These are phyloP conservation scores for Myriosclerotinia duriaeana DNA, from an alignment of 2,329 filamentous ascomycete species.

Conservation along the genomic window DNA sequence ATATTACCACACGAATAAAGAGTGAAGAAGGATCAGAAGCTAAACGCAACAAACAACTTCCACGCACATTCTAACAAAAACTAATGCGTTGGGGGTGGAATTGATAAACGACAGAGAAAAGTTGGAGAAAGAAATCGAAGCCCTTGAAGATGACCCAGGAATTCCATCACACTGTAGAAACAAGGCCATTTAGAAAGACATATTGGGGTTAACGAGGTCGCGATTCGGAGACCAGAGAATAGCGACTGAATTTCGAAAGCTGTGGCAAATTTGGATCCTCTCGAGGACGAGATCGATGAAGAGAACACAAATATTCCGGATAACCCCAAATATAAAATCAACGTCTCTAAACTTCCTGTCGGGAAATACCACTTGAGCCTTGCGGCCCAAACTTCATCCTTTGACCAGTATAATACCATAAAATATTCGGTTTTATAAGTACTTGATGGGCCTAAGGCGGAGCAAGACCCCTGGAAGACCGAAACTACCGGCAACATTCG, in stretches of 20 bases:
- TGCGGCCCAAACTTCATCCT: neutral
- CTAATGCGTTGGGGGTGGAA: no score
- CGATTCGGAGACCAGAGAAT: neutral
- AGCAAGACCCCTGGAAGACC: slow-evolving; percentile 14
- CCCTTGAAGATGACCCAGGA: no score
- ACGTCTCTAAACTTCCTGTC: slow-evolving; percentile 21
- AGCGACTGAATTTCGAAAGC: neutral
- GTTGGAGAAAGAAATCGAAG: neutral
- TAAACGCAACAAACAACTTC: no score
- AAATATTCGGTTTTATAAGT: slow-evolving; percentile 6
- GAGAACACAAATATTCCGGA: neutral
- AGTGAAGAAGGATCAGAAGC: neutral
- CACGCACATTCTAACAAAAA: no score
- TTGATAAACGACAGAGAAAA: neutral
- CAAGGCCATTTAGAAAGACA: no score
- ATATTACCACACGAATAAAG: neutral
- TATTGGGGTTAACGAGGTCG: no score
- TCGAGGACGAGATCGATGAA: neutral
- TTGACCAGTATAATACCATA: slow-evolving; percentile 14
- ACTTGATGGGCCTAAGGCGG: neutral
- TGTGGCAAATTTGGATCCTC: neutral
- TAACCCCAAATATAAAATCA: slow-evolving; percentile 20
- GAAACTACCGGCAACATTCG: slow-evolving; percentile 23
- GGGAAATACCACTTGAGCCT: neutral
- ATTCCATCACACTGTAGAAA: no score